These are phyloP conservation scores for Rhizopus delemar DNA, from an alignment of 371 early-diverging fungal species.

Conservation along the genomic window DNA sequence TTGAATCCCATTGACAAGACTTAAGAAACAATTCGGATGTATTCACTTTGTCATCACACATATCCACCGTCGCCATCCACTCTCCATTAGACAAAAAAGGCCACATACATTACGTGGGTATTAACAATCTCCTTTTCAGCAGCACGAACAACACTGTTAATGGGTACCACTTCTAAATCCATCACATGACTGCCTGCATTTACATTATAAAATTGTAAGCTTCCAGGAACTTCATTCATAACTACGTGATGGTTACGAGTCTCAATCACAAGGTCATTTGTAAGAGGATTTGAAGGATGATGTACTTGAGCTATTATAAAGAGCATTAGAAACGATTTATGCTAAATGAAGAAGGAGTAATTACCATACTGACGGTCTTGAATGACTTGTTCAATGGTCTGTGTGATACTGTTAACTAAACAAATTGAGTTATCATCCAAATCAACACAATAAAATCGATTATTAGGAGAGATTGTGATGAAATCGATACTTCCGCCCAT, in stretches of 20 bases:
- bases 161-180: constrained; percentile 71
- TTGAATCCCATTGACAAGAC: constrained; percentile 79
- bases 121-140: constrained; percentile 51
- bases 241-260: constrained; percentile 76
- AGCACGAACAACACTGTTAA: constrained; percentile 59
- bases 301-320: too few species aligned
- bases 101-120: constrained; percentile 73
- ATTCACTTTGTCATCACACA: constrained; percentile 56
- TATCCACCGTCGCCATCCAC: constrained; percentile 90
- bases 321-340: too few species aligned
- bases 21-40: constrained; percentile 73
- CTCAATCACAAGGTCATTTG: constrained; percentile 71
- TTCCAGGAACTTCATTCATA: constrained; percentile 74
- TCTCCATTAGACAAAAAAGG: constrained; percentile 69
- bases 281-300: constrained; percentile 44
- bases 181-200: constrained; percentile 66
- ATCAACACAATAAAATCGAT: constrained; percentile 68
- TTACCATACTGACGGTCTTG: constrained; percentile 72
- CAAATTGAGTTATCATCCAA: constrained; percentile 78
- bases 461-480: constrained; percentile 74
- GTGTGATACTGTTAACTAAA: constrained; percentile 66
- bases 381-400: constrained; percentile 65
- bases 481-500: constrained; percentile 74
- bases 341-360: constrained; percentile 23
- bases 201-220: constrained; percentile 80